phyloP scores from a whole-genome alignment of 345 rosid species.

The Eutrema japonicum region DNA sequence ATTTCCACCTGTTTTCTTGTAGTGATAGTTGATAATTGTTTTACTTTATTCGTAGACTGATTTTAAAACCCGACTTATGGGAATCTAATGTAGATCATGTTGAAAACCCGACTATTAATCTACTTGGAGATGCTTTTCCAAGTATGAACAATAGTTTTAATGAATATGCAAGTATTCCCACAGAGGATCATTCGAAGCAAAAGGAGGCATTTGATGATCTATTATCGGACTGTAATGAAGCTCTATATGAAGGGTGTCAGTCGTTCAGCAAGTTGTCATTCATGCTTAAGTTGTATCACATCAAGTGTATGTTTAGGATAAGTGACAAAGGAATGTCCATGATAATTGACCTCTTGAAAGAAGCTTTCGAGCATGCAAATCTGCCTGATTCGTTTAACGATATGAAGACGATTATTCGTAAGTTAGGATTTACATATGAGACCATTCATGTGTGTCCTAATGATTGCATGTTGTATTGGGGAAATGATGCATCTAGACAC shows the following conservation, averaged over 20 bases:
- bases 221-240: neutral
- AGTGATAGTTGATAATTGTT: too few relatives aligned
- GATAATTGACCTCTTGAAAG: neutral
- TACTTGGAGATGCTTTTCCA: too few relatives aligned
- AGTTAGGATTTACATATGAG: neutral
- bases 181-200: too few relatives aligned
- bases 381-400: neutral
- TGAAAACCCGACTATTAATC: too few relatives aligned
- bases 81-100: too few relatives aligned
- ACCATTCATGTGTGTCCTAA: neutral
- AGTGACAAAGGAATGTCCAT: neutral
- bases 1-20: too few relatives aligned
- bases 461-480: neutral
- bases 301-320: neutral
- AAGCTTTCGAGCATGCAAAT: constrained; percentile 2
- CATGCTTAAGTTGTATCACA: constrained; percentile 1
- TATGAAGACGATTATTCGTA: neutral
- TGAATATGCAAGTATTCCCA: too few relatives aligned
- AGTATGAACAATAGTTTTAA: too few relatives aligned
- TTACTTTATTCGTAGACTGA: too few relatives aligned
- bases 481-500: neutral
- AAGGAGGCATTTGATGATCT: neutral
- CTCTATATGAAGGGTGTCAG: neutral
- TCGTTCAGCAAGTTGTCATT: neutral
- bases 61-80: too few relatives aligned